Evolutionary conservation across 768 basidiomycete genomes (phyloP).

Genomic region (Tulasnella sp.): DNA sequence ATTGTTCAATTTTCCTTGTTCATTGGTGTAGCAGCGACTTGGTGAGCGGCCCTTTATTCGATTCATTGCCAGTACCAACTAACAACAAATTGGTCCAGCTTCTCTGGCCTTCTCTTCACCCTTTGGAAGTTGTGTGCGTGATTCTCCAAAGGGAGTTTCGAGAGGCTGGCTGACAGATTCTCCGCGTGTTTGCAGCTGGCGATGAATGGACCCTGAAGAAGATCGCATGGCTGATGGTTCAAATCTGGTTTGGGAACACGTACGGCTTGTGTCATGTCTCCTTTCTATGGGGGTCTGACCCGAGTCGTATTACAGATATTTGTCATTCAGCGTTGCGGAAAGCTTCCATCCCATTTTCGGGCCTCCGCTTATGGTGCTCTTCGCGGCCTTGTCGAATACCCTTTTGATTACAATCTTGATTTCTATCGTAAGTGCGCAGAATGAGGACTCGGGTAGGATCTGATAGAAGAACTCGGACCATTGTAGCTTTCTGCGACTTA

Average conservation of each 20-base stretch:
- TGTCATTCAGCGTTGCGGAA: constrained; percentile 44
- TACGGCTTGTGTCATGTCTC: not conserved
- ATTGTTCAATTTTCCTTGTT: constrained; percentile 40
- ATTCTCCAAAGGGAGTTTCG: not conserved
- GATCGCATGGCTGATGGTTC: constrained; percentile 80
- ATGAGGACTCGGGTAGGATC: too few relatives aligned
- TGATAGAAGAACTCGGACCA: not conserved
- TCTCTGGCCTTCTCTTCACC: constrained; percentile 68
- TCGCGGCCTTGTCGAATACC: constrained; percentile 75
- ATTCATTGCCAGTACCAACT: constrained; percentile 48
- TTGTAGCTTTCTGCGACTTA: constrained; percentile 23
- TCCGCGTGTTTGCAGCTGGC: constrained; percentile 31
- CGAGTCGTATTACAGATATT: constrained; percentile 24
- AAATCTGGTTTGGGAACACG: constrained; percentile 83
- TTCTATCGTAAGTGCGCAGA: constrained; percentile 49
- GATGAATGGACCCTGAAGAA: constrained; percentile 43
- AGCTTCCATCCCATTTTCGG: constrained; percentile 48
- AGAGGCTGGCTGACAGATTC: not conserved
- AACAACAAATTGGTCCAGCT: constrained; percentile 72
- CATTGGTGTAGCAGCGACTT: constrained; percentile 26
- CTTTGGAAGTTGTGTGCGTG: constrained; percentile 48
- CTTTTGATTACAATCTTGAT: constrained; percentile 81
- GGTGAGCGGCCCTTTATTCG: constrained; percentile 43
- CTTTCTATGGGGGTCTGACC: not conserved
- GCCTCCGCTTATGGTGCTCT: constrained; percentile 36